Conservation (phyloP, 257 asterid species). For the Linderniella brevidens region DNA sequence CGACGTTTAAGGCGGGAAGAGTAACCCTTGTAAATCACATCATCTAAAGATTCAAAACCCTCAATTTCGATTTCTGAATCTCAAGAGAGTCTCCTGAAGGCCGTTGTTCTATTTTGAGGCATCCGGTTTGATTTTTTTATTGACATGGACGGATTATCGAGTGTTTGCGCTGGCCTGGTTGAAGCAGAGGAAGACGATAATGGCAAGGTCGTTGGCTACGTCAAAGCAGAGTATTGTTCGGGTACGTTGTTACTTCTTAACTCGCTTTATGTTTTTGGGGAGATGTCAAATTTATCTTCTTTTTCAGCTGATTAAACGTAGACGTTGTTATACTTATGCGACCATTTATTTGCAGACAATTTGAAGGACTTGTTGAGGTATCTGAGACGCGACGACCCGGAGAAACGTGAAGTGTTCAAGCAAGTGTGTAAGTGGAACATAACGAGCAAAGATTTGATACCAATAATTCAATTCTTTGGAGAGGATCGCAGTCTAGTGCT, state of each 20-base stretch:
- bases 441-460: constrained; percentile 57
- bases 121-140: too few relatives aligned
- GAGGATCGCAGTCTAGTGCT: constrained; percentile 72
- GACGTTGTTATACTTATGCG: neutral
- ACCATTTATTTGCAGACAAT: constrained; percentile 34
- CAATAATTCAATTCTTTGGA: constrained; percentile 52
- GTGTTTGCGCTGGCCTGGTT: constrained; percentile 73
- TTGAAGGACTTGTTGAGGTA: constrained; percentile 82
- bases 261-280: neutral
- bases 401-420: constrained; percentile 80
- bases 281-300: neutral
- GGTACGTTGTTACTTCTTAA: constrained; percentile 19
- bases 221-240: constrained; percentile 45
- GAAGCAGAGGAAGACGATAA: constrained; percentile 50
- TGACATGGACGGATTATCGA: constrained; percentile 79
- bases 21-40: too few relatives aligned
- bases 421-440: constrained; percentile 83
- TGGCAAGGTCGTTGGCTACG: constrained; percentile 46
- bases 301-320: constrained; percentile 1
- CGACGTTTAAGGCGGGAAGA: too few relatives aligned
- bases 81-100: too few relatives aligned
- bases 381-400: constrained; percentile 86
- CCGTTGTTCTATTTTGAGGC: too few relatives aligned
- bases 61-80: too few relatives aligned
- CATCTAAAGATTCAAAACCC: too few relatives aligned